Evolutionary conservation across 1,284 basidiomycete species (phyloP).

Genomic region (Coniferiporia sulphurascens): DNA sequence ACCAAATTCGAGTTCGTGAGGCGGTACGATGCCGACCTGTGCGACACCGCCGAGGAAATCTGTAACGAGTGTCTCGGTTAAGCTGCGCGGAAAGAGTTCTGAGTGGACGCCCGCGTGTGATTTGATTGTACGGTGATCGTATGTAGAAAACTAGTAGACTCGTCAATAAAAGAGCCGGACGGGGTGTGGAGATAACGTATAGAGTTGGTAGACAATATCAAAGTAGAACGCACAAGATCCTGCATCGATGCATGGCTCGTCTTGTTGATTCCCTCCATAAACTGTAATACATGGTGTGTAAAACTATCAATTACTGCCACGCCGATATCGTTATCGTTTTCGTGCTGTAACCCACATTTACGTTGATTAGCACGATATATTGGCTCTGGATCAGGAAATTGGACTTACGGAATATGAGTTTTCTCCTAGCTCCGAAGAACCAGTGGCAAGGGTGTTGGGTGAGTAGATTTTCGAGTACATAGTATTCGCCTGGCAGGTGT

Average conservation of each 20-base stretch:
- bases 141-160: slow-evolving; percentile 66
- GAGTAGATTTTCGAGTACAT: slow-evolving; percentile 95
- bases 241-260: slow-evolving; percentile 78
- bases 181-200: neutral
- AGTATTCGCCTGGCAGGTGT: slow-evolving; percentile 97
- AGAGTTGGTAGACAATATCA: neutral
- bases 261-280: slow-evolving; percentile 91
- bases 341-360: slow-evolving; percentile 51
- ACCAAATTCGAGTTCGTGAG: neutral
- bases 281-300: slow-evolving; percentile 89
- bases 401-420: slow-evolving; percentile 83
- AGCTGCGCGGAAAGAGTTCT: slow-evolving; percentile 72
- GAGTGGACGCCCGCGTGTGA: slow-evolving; percentile 86
- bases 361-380: neutral
- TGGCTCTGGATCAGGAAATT: neutral
- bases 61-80: slow-evolving; percentile 75
- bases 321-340: slow-evolving; percentile 90
- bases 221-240: slow-evolving; percentile 64
- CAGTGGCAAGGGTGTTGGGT: slow-evolving; percentile 92
- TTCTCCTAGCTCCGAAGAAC: slow-evolving; percentile 83
- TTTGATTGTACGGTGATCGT: slow-evolving; percentile 69
- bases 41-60: slow-evolving; percentile 96
- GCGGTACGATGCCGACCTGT: slow-evolving; percentile 56
- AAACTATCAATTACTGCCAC: slow-evolving; percentile 94
- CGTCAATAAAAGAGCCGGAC: neutral